Evolutionary conservation across 78 protist genomes (phyloP).

Genomic region (Dictyostelium firmibasis): DNA sequence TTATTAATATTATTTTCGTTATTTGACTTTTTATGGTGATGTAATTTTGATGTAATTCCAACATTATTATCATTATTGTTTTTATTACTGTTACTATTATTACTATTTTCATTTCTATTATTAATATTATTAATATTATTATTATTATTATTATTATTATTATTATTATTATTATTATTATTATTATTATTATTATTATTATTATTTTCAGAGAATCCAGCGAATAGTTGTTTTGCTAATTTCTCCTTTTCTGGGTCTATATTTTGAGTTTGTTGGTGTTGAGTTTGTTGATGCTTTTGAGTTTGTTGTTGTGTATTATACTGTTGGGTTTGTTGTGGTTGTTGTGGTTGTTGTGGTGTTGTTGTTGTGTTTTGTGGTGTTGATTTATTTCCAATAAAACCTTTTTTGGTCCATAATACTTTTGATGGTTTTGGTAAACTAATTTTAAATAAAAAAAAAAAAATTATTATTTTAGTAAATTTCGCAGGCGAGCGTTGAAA

Average conservation of each 20-base stretch:
- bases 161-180: neutral
- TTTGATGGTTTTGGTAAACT: conserved; percentile 50
- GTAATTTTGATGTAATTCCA: neutral
- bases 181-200: neutral
- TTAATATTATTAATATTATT: neutral
- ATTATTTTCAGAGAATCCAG: conserved; percentile 12
- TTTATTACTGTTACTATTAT: neutral
- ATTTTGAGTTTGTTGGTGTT: neutral
- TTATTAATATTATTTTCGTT: neutral
- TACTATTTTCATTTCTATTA: too few species aligned
- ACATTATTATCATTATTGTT: neutral
- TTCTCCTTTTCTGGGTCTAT: conserved; percentile 53
- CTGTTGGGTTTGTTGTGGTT: neutral
- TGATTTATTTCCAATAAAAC: conserved; percentile 33
- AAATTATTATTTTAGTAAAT: neutral
- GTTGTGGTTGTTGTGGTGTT: neutral
- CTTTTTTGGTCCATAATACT: conserved; percentile 74
- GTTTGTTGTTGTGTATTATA: neutral
- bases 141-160: neutral
- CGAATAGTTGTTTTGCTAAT: conserved; percentile 57
- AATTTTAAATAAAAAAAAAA: neutral
- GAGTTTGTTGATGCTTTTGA: neutral
- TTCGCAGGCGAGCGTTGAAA: neutral
- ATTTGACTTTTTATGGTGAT: neutral
- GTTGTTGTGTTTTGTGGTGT: neutral